Base-by-base conservation (phyloP, 176 grass and related monocot genomes). In the Poa pratensis region DNA sequence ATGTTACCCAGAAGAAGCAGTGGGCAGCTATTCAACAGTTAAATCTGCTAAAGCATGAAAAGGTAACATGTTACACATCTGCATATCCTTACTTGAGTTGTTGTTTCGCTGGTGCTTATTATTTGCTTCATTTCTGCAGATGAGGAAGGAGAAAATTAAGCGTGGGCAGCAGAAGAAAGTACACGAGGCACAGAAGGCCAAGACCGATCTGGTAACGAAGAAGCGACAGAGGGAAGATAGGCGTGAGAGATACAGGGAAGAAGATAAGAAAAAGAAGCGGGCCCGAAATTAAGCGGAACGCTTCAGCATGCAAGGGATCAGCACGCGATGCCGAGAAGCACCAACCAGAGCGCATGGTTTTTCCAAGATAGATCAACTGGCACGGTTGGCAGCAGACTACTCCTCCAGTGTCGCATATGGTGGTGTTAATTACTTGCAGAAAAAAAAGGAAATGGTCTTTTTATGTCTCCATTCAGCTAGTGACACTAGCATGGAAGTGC, bases 161-260 rank as follows among this genome's bases (percentile, higher is more conserved):
- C 89, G 95, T 1, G 74, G 90, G 81, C 57, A 85, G 75, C 95
- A 99, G 75, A 96, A 86, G 88, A 99, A 94, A 86, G 78, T 69
- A 37, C 80, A 96, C 5, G 90, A 96, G 86, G 80, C 68, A 53
- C 91, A 96, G 84, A 99, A 94, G 87, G 84, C 87, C 24, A 96
- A 99, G 84, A 81, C 87, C 0, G 96, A 96, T 75, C 86, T 86
- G 40, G 58, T 94, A 49, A 82, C 82, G 1, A 96, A 92, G 86
- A 99, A 99, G 76, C 90, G 90, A 2, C 92, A 87, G 69, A 86
- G 91, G 86, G 94, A 99, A 75, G 94, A 94, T 75, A 91, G 93
- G 58, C 86, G 90, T 2, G 91, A 91, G 84, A 89, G 94, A 62
- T 99, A 99, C 63, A 88, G 96, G 11, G 73, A 83, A 76, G 90